Evolutionary conservation across 2,329 filamentous ascomycete genomes (phyloP), one percentile per base, ranked within the genome.

Genomic region (Paramyrothecium roridum): DNA sequence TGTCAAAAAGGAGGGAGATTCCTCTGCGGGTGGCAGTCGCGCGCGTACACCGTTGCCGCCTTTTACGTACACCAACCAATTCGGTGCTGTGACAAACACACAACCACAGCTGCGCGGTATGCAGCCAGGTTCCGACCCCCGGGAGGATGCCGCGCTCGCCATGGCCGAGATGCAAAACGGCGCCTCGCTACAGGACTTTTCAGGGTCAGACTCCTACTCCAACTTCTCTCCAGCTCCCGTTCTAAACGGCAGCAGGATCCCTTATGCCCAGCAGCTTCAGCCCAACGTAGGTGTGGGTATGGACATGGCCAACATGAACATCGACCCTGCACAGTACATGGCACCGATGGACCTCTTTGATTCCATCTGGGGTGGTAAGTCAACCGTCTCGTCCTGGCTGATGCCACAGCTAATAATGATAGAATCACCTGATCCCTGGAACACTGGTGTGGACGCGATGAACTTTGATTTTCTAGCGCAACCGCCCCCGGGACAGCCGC

Each of bases 261-360:
- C 75, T 3, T 79, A 72, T 53, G 56, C 69, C 17, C 70, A 71
- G 43, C 65, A 72, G 46, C 68, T 80, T 56, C 73, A 70, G 19
- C 58, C 63, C 17, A 67, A 58, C 26, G 66, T 71, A 47, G 68
- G 65, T 50, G 65, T 83, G 34, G 69, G 80, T 8, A 43, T 43
- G 37, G 78, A 78, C 48, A 69, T 84, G 51, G 68, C 72, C 50
- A 68, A 74, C 37, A 70, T 83, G 76, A 84, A 74, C 48, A 72
- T 82, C 12, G 84, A 86, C 57, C 81, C 82, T 17, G 75, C 79
- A 3, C 74, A 82, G 34, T 81, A 84, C 60, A 83, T 87, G 76
- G 85, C 84, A 40, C 85, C 85, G 1, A 84, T 88, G 83, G 85
- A 88, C 57, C 71, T 88, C 1, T 88, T 86, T 65, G 84, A 87